Evolutionary conservation across 257 asterid genomes (phyloP), one percentile per base, ranked within the genome.

Genomic region (Parsonsia alboflavescens): DNA sequence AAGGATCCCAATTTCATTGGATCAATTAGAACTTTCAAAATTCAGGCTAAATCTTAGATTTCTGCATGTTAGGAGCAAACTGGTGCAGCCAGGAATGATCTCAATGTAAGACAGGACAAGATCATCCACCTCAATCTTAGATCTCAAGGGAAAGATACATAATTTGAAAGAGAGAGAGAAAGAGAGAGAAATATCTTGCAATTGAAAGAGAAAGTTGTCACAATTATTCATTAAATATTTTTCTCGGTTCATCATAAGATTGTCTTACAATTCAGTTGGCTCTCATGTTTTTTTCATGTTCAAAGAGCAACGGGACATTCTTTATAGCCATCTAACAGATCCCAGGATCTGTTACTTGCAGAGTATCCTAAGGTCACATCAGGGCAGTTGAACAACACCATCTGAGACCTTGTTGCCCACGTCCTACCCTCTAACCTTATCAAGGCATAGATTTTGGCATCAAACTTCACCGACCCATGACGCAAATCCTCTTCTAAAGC

Each of bases 391-490:
- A 76, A 84, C 77, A 57, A 79, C 84, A 86, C 74, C 65, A 59
- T 54, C 62, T 70, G 81, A 5, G 81, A 11, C 68, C 22, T 70
- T 12, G 75, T 54, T 49, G 58, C 76, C 83, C 77, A 77, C 3
- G 7, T 45, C 58, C 45, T 28, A 22, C 69, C 26, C 28, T 56
- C 76, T 7, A 36, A 63, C 70, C 86, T 80, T 33, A 86, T 42
- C 7, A 53, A 39, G 17, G 83, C 81, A 26, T 62, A 41, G 12
- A 84, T 41, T 64, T 74, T 78, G 24, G 85, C 33, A 67, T 54
- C 82, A 44, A 85, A 68, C 62, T 70, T 77, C 64, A 87, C 58
- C n/a, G 67, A 73, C 59, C 91, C 86, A 5, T 76, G n/a, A 62
- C 67, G 71, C 68, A 85, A 12, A 68, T 83, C 88, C 71, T 49